phyloP scores from a whole-genome alignment of 2,329 filamentous ascomycete genomes.

The Neonectria faginata region DNA sequence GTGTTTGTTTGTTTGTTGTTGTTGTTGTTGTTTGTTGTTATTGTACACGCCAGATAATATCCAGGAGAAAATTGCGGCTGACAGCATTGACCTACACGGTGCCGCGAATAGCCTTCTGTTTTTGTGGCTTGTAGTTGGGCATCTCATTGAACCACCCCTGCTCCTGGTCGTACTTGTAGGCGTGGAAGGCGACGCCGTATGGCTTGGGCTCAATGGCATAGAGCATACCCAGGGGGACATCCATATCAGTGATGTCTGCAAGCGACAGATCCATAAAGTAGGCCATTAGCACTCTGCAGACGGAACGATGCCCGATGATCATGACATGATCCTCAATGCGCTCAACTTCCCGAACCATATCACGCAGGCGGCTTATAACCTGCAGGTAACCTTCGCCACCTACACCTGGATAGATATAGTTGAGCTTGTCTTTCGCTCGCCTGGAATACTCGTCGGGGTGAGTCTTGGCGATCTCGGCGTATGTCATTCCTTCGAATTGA shows the following conservation, averaged over 20 bases:
- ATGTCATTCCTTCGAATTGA: conserved; percentile 93
- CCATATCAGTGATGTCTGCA: conserved; percentile 92
- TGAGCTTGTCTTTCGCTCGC: conserved; percentile 87
- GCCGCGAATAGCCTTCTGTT: conserved; percentile 60
- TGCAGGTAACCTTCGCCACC: conserved; percentile 97
- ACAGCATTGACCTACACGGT: conserved; percentile 41
- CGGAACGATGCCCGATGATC: conserved; percentile 91
- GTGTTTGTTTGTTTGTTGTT: conserved; percentile 1
- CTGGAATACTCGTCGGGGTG: conserved; percentile 85
- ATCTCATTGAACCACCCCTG: conserved; percentile 86
- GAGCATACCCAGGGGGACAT: conserved; percentile 92
- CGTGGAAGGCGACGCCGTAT: conserved; percentile 97
- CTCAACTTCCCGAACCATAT: conserved; percentile 97
- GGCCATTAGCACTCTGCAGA: conserved; percentile 91
- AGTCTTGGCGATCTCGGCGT: conserved; percentile 85
- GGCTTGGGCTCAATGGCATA: conserved; percentile 98
- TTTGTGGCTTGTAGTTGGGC: conserved; percentile 82
- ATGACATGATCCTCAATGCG: conserved; percentile 96
- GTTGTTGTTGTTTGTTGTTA: conserved; percentile 11
- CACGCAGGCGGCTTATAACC: conserved; percentile 92
- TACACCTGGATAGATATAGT: conserved; percentile 95
- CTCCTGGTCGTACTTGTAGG: conserved; percentile 87
- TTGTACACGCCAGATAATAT: conserved; percentile 40
- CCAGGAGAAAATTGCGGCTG: conserved; percentile 14
- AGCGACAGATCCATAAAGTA: conserved; percentile 96